These are phyloP conservation scores for Blastobotrys robertii DNA, from an alignment of 805 yeast species.

Conservation along the genomic window DNA sequence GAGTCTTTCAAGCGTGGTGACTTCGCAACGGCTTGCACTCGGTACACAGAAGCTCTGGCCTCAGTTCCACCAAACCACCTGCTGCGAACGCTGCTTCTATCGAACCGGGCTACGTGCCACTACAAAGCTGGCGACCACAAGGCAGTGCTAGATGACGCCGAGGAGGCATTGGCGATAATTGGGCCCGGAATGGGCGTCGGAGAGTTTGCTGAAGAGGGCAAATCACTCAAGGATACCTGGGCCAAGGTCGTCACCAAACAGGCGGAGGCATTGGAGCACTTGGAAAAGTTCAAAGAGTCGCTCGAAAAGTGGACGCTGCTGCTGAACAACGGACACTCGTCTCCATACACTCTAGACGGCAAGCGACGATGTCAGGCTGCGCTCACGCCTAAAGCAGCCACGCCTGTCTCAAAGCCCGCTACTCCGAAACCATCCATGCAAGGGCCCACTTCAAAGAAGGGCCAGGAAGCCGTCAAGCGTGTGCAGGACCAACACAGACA, in stretches of 20 bases:
- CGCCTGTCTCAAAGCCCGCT: conserved; percentile 5
- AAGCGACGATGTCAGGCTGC: conserved; percentile 66
- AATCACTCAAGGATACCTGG: conserved; percentile 61
- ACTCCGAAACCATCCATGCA: conserved; percentile 8
- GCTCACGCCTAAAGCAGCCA: conserved; percentile 29
- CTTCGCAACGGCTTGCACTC: conserved; percentile 52
- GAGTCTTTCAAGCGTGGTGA: conserved; percentile 73
- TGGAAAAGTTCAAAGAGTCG: conserved; percentile 62
- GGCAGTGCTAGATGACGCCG: conserved; percentile 37
- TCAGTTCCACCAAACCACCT: conserved; percentile 57
- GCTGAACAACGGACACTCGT: conserved; percentile 57
- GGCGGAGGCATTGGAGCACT: conserved; percentile 78
- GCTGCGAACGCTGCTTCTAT: conserved; percentile 53
- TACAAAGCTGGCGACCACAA: conserved; percentile 64
- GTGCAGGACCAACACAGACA: conserved; percentile 39
- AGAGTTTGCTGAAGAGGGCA: conserved; percentile 39
- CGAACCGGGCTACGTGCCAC: conserved; percentile 64
- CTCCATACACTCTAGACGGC: conserved; percentile 63
- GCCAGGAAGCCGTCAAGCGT: conserved; percentile 40
- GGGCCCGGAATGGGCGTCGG: conserved; percentile 30
- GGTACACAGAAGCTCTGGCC: conserved; percentile 47
- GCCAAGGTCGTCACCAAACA: conserved; percentile 54
- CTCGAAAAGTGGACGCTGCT: conserved; percentile 50
- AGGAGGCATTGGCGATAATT: conserved; percentile 37
- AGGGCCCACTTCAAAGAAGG: conserved; percentile 23